A percentile compares a stretch with the other conserved stretches of the same genome.
Conservation (phyloP, 2,329 filamentous ascomycete genomes). For the Fusarium burgessii region DNA sequence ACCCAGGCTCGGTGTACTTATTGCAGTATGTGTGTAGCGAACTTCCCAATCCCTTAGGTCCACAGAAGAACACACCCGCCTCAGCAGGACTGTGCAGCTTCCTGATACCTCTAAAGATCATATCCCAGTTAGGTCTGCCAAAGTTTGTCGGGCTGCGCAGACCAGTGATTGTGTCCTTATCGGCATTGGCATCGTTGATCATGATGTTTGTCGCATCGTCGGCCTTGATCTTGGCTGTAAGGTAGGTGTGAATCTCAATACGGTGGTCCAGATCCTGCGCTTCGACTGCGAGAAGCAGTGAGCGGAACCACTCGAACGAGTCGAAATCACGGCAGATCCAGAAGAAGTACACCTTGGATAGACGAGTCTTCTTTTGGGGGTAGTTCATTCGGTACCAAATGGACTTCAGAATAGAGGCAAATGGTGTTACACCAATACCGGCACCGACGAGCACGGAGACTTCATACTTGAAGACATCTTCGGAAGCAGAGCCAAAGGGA, state of each 20-base stretch:
- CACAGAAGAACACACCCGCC: constrained; percentile 87
- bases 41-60: constrained; percentile 82
- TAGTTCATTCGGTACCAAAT: constrained; percentile 97
- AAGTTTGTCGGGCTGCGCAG: constrained; percentile 87
- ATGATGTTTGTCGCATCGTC: constrained; percentile 92
- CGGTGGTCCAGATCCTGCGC: constrained; percentile 85
- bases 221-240: constrained; percentile 87
- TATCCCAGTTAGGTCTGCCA: constrained; percentile 89
- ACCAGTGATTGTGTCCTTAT: constrained; percentile 87
- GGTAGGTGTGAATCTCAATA: constrained; percentile 91
- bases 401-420: constrained; percentile 87
- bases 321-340: constrained; percentile 92
- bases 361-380: constrained; percentile 80
- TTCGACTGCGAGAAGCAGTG: constrained; percentile 84
- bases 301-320: constrained; percentile 91
- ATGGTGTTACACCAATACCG: constrained; percentile 88
- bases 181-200: constrained; percentile 89
- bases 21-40: constrained; percentile 86
- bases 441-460: constrained; percentile 82
- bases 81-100: constrained; percentile 81
- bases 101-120: constrained; percentile 86
- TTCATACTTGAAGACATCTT: constrained; percentile 92
- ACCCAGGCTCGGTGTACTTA: constrained; percentile 86
- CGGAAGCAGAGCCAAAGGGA: constrained; percentile 86
- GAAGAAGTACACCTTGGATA: constrained; percentile 92